Conservation (phyloP, 108 stramenopile genomes). For the Fistulifera pelliculosa region DNA sequence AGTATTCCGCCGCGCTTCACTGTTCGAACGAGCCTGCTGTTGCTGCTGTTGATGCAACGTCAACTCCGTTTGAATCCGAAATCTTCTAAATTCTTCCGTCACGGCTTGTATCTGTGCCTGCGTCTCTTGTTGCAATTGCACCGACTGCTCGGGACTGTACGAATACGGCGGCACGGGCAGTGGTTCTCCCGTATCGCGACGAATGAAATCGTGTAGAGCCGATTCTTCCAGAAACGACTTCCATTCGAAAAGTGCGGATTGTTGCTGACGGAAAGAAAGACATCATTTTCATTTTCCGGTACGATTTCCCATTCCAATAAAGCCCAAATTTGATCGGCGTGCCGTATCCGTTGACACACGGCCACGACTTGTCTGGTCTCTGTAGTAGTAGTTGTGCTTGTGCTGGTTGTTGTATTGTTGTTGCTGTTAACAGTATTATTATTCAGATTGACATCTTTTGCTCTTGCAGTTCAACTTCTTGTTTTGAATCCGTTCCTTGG, state of each 20-base stretch:
- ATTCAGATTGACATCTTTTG: conserved; percentile 12
- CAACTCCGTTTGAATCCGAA: conserved; percentile 79
- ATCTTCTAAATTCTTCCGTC: conserved; percentile 79
- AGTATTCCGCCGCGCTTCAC: no score
- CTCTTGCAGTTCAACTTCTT: conserved; percentile 67
- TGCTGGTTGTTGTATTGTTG: background rate
- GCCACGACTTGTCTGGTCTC: conserved; percentile 19
- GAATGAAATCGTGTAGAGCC: conserved; percentile 65
- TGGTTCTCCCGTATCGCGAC: conserved; percentile 81
- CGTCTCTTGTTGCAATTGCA: conserved; percentile 47
- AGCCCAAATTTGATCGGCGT: conserved; percentile 60
- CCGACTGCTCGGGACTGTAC: conserved; percentile 71
- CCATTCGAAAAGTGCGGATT: conserved; percentile 51
- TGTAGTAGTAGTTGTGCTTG: background rate
- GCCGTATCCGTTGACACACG: conserved; percentile 61
- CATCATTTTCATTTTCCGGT: background rate
- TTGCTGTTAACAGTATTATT: background rate
- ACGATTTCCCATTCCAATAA: conserved; percentile 53
- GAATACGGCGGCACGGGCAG: conserved; percentile 68
- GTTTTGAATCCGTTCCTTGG: conserved; percentile 78
- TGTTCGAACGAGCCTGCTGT: no score
- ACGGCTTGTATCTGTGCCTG: conserved; percentile 46
- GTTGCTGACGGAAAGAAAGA: background rate
- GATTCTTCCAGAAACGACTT: conserved; percentile 60
- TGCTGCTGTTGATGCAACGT: conserved; percentile 44